A percentile compares a stretch with the other conserved stretches of the same genome.
phyloP scores from a whole-genome alignment of 2,329 filamentous ascomycete genomes.

The Alternaria viburni region DNA sequence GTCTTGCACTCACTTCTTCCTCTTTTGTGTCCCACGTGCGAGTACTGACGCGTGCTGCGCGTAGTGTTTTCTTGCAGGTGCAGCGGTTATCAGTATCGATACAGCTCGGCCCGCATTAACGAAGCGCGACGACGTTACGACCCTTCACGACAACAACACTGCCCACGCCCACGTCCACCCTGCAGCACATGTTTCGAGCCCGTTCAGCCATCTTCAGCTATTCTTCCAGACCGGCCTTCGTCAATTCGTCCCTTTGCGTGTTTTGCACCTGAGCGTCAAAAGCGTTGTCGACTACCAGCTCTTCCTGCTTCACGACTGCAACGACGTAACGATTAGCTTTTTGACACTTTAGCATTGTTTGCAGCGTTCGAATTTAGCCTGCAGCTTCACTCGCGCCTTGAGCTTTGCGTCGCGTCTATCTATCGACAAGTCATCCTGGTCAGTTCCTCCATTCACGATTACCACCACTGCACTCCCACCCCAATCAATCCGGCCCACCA shows the following conservation, averaged over 20 bases:
- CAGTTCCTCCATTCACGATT: constrained; percentile 13
- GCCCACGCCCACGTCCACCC: constrained; percentile 15
- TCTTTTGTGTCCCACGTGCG: constrained; percentile 10
- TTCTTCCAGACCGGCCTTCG: constrained; percentile 37
- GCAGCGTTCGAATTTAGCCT: constrained; percentile 44
- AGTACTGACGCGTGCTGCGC: constrained; percentile 34
- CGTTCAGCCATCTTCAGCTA: constrained; percentile 23
- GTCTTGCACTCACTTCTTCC: constrained; percentile 8
- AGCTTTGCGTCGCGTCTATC: constrained; percentile 18
- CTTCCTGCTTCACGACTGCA: constrained; percentile 46
- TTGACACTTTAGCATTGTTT: constrained; percentile 49
- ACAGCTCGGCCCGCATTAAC: constrained; percentile 42
- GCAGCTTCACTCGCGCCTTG: constrained; percentile 13
- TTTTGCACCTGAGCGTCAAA: constrained; percentile 40
- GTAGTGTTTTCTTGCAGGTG: constrained; percentile 34
- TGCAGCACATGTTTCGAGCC: constrained; percentile 29
- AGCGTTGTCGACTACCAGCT: constrained; percentile 32
- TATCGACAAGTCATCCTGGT: constrained; percentile 22
- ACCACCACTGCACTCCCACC: not conserved
- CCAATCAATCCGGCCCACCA: not conserved
- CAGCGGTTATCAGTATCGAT: constrained; percentile 37
- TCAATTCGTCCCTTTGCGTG: constrained; percentile 39
- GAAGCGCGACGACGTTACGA: constrained; percentile 43
- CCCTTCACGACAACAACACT: constrained; percentile 29
- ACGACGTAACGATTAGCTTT: constrained; percentile 51